Percentiles rank a stretch among this genome's conserved stretches.
Conservation (phyloP, 768 basidiomycete species). For the Pilatotrama ljubarskyi region DNA sequence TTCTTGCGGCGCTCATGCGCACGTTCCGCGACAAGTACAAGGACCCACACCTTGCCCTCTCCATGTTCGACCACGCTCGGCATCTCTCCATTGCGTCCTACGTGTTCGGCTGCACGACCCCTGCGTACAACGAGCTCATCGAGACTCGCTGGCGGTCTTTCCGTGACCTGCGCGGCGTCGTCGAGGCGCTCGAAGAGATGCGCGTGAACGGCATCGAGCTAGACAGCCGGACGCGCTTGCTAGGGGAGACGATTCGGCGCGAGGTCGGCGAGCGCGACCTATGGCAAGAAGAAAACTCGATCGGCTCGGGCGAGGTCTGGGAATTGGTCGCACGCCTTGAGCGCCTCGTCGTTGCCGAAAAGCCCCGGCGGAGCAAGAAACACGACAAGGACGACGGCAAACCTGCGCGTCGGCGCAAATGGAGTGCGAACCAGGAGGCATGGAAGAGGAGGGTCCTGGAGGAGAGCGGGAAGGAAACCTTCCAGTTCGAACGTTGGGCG, state of each 20-base stretch:
- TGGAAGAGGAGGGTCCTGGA: slow-evolving; percentile 9
- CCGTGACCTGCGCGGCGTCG: slow-evolving; percentile 77
- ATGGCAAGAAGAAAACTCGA: slow-evolving; percentile 49
- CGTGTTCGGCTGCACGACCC: slow-evolving; percentile 86
- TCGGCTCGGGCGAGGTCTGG: slow-evolving; percentile 54
- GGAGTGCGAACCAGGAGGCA: slow-evolving; percentile 4
- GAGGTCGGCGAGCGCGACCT: slow-evolving; percentile 59
- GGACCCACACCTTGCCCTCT: slow-evolving; percentile 79
- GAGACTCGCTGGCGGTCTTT: slow-evolving; percentile 83
- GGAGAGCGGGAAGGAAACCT: slow-evolving; percentile 3
- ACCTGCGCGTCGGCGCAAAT: neutral
- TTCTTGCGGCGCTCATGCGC: slow-evolving; percentile 76
- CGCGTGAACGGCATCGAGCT: slow-evolving; percentile 69
- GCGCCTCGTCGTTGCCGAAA: slow-evolving; percentile 30
- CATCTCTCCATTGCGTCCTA: slow-evolving; percentile 77
- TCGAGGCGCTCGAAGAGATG: slow-evolving; percentile 80
- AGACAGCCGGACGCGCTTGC: slow-evolving; percentile 57
- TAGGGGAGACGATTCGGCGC: slow-evolving; percentile 63
- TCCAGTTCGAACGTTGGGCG: neutral
- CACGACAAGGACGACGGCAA: neutral
- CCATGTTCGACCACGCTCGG: slow-evolving; percentile 80
- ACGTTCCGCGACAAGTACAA: slow-evolving; percentile 75
- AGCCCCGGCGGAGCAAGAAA: neutral
- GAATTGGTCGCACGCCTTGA: slow-evolving; percentile 54
- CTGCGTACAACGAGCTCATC: slow-evolving; percentile 86